Evolutionary conservation across 257 asterid genomes (phyloP).

Genomic region (Handroanthus guayacan): DNA sequence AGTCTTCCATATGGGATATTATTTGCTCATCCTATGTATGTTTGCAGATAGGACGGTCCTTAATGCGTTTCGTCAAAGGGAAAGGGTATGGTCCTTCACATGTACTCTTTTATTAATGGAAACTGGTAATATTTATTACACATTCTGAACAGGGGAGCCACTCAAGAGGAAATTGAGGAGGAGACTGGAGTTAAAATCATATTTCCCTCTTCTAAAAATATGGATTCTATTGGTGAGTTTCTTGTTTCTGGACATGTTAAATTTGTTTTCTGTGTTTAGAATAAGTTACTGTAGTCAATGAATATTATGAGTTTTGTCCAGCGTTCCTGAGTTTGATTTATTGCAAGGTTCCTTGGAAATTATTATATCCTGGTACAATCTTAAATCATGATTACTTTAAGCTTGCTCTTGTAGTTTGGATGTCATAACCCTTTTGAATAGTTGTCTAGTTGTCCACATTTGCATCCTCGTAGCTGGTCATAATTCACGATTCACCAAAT

Average conservation of each 20-base stretch:
- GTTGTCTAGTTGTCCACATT: conserved; percentile 1
- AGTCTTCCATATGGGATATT: conserved; percentile 10
- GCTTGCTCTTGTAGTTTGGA: neutral
- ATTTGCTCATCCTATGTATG: conserved; percentile 32
- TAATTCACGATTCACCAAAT: neutral
- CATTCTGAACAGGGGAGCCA: conserved; percentile 64
- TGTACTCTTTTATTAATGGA: conserved; percentile 21
- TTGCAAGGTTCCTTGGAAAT: neutral
- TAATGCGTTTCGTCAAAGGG: conserved; percentile 82
- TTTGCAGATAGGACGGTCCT: conserved; percentile 78
- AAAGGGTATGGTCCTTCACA: conserved; percentile 60
- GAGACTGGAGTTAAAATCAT: conserved; percentile 65
- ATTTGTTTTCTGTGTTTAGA: conserved; percentile 17
- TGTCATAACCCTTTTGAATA: neutral
- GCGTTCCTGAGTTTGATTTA: conserved; percentile 8
- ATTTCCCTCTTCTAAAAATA: conserved; percentile 67
- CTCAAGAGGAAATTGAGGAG: conserved; percentile 65
- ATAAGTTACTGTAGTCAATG: conserved; percentile 3
- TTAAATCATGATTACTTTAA: conserved; percentile 10
- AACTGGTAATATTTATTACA: conserved; percentile 25
- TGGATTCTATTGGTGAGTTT: conserved; percentile 75
- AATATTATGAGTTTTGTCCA: neutral
- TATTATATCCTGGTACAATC: conserved; percentile 16
- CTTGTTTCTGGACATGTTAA: conserved; percentile 34
- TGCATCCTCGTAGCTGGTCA: conserved; percentile 12